These are phyloP conservation scores for Boletus sp. DNA, from an alignment of 1,284 basidiomycete genomes.

Conservation along the genomic window DNA sequence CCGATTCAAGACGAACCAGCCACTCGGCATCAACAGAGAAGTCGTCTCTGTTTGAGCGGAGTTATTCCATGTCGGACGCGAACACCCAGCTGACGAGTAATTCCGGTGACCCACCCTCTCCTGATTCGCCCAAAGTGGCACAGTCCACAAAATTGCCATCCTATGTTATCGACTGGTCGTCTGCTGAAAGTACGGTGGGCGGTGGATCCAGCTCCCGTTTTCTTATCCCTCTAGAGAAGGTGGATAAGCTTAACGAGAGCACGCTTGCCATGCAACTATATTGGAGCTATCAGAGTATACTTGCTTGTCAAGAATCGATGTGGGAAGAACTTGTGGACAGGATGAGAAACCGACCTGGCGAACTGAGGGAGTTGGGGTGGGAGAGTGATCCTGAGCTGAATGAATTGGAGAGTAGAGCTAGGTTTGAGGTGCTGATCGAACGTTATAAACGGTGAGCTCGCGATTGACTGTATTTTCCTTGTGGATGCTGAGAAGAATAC, in stretches of 20 bases:
- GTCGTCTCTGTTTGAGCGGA: slow-evolving; percentile 32
- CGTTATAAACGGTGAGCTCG: slow-evolving; percentile 53
- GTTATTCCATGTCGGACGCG: slow-evolving; percentile 19
- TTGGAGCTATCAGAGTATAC: slow-evolving; percentile 57
- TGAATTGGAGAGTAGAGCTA: slow-evolving; percentile 49
- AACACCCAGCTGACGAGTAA: slow-evolving; percentile 23
- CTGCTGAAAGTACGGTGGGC: slow-evolving; percentile 35
- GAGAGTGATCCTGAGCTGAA: slow-evolving; percentile 58
- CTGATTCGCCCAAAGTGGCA: slow-evolving; percentile 12
- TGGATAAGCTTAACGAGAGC: slow-evolving; percentile 50
- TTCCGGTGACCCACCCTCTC: slow-evolving; percentile 19
- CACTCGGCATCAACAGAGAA: slow-evolving; percentile 29
- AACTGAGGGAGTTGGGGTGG: slow-evolving; percentile 60
- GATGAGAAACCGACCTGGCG: slow-evolving; percentile 49
- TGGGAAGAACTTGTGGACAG: slow-evolving; percentile 71
- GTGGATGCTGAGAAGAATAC: slow-evolving; percentile 4
- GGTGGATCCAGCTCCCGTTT: slow-evolving; percentile 35
- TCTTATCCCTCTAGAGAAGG: slow-evolving; percentile 43
- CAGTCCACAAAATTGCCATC: slow-evolving; percentile 20
- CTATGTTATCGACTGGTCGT: slow-evolving; percentile 33
- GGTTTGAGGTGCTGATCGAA: slow-evolving; percentile 62
- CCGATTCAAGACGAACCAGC: slow-evolving; percentile 34
- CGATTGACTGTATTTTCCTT: background rate
- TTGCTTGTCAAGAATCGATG: slow-evolving; percentile 73
- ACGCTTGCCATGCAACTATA: slow-evolving; percentile 70